A percentile compares a stretch with the other conserved stretches of the same genome.
These are phyloP conservation scores for Fusarium odoratissimum DNA, from an alignment of 2,329 filamentous ascomycete genomes.

Conservation along the genomic window DNA sequence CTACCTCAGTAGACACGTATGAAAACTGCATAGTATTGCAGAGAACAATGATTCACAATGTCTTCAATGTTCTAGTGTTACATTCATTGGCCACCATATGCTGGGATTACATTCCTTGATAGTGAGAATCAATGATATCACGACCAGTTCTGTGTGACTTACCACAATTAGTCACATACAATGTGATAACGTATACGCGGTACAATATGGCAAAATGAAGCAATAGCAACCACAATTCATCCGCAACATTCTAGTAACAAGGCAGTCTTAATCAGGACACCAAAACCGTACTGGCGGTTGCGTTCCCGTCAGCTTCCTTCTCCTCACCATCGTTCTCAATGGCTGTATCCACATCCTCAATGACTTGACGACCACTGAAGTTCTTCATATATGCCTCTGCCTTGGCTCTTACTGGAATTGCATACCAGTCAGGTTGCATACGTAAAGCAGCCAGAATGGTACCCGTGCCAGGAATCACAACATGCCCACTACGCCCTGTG, in stretches of 20 bases:
- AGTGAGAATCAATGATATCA: conserved; percentile 5
- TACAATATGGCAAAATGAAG: neutral
- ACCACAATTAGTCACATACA: neutral
- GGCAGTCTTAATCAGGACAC: conserved; percentile 44
- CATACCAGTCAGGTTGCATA: conserved; percentile 72
- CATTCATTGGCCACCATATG: neutral
- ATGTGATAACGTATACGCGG: neutral
- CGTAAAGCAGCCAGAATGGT: conserved; percentile 57
- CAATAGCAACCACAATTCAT: neutral
- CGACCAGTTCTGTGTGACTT: neutral
- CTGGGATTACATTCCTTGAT: conserved; percentile 5
- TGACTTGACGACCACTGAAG: conserved; percentile 61
- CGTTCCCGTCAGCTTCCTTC: conserved; percentile 38
- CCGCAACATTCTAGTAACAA: neutral
- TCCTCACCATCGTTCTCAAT: conserved; percentile 44
- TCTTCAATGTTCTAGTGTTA: neutral
- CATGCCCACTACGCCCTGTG: conserved; percentile 59
- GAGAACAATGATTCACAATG: neutral
- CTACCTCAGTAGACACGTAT: neutral
- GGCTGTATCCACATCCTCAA: conserved; percentile 56
- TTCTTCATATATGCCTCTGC: conserved; percentile 56
- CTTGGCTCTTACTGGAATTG: conserved; percentile 62
- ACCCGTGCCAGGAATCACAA: conserved; percentile 59
- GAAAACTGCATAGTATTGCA: conserved; percentile 3
- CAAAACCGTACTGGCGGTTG: conserved; percentile 53